These are phyloP conservation scores for Crithidia expoeki DNA, from an alignment of 208 protist genomes.

Conservation along the genomic window DNA sequence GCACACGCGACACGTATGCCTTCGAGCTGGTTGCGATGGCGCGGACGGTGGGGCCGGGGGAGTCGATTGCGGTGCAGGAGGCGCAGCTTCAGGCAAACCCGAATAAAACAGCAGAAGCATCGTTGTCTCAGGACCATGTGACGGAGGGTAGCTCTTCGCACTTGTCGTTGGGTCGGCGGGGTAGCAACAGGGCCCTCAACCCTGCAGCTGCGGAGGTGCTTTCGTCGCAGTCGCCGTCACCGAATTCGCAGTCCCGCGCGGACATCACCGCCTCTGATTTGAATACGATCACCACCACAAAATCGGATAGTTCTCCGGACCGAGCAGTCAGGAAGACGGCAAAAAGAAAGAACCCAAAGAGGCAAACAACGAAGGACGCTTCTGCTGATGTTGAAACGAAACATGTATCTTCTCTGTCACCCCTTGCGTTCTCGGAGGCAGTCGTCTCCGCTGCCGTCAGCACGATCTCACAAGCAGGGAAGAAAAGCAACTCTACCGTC, in stretches of 20 bases:
- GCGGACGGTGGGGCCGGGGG: constrained; percentile 15
- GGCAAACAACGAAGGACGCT: neutral
- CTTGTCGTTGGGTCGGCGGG: neutral
- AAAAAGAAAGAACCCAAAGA: neutral
- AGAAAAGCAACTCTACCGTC: neutral
- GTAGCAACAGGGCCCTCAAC: neutral
- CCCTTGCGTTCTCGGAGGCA: no score
- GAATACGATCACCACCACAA: neutral
- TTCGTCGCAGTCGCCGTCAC: neutral
- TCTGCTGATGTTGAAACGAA: no score
- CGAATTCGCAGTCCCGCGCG: neutral
- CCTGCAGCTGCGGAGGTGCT: neutral
- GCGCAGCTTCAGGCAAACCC: neutral
- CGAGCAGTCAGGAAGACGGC: neutral
- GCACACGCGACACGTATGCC: neutral
- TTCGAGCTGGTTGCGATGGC: constrained; percentile 21
- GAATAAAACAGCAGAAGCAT: neutral
- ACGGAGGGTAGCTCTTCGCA: neutral
- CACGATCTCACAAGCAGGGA: neutral
- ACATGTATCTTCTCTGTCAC: no score
- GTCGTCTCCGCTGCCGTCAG: neutral
- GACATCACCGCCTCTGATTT: neutral
- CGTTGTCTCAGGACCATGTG: neutral
- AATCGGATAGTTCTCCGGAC: neutral
- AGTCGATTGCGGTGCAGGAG: constrained; percentile 17